These are phyloP conservation scores for Sedum album DNA, from an alignment of 164 flowering plant species.

Conservation along the genomic window DNA sequence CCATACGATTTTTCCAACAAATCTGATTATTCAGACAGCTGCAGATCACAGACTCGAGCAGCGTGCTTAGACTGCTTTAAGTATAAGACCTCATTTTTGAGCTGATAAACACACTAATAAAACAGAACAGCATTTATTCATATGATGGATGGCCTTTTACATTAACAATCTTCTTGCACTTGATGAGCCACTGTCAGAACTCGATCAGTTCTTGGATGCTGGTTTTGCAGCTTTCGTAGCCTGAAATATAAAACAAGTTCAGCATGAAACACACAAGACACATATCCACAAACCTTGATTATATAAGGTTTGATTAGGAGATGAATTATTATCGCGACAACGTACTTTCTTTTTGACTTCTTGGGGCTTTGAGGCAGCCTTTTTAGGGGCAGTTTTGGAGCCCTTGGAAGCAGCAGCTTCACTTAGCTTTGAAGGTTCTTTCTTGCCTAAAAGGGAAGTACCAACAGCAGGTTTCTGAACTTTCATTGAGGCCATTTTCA, in stretches of 20 bases:
- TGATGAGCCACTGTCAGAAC: background rate
- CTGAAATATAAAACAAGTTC: background rate
- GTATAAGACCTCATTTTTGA: no score
- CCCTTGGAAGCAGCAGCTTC: conserved; percentile 16
- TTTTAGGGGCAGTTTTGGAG: conserved; percentile 27
- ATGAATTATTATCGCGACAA: background rate
- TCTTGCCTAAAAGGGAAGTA: conserved; percentile 31
- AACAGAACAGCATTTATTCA: background rate
- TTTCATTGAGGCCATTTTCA: conserved; percentile 43
- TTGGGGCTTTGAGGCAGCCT: conserved; percentile 29
- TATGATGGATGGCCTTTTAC: background rate
- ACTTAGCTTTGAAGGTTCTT: conserved; percentile 29
- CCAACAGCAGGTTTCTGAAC: conserved; percentile 31
- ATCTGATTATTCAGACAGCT: no score
- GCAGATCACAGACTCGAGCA: no score
- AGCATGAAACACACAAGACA: no score
- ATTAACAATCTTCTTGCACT: background rate
- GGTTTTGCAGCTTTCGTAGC: background rate
- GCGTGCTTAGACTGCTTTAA: no score
- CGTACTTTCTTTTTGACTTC: conserved; percentile 36
- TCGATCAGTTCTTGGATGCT: background rate
- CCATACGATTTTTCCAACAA: no score
- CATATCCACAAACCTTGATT: no score
- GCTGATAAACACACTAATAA: no score
- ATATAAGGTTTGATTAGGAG: no score